Evolutionary conservation across 768 basidiomycete species (phyloP).

Genomic region (Boletus rubropictus): DNA sequence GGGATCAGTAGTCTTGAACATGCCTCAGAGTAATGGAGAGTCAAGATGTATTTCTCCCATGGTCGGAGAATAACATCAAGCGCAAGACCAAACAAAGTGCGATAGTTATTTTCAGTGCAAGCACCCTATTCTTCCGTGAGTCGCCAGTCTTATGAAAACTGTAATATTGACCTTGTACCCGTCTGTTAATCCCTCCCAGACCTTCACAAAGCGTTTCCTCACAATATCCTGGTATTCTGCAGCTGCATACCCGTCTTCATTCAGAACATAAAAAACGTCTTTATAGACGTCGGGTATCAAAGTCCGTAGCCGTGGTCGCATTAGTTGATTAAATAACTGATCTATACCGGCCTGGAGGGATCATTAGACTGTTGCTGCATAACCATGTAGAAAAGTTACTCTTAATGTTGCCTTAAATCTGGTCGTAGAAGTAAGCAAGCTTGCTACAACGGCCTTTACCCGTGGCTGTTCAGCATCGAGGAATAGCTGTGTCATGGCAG

Average conservation of each 20-base stretch:
- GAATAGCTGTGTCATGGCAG: slow-evolving; percentile 63
- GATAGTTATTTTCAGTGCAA: slow-evolving; percentile 86
- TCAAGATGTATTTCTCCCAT: slow-evolving; percentile 86
- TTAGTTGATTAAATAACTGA: slow-evolving; percentile 91
- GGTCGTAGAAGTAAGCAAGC: slow-evolving; percentile 47
- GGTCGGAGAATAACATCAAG: slow-evolving; percentile 88
- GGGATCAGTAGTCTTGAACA: slow-evolving; percentile 10
- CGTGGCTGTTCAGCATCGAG: slow-evolving; percentile 46
- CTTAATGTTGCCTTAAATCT: slow-evolving; percentile 71
- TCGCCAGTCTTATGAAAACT: background rate
- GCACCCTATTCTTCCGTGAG: slow-evolving; percentile 49
- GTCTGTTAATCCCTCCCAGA: slow-evolving; percentile 82
- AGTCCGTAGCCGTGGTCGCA: slow-evolving; percentile 80
- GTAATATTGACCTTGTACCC: slow-evolving; percentile 68
- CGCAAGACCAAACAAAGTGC: slow-evolving; percentile 76
- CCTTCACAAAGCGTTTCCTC: slow-evolving; percentile 82
- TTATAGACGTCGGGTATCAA: slow-evolving; percentile 85
- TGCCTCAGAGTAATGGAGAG: slow-evolving; percentile 85
- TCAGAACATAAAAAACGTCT: slow-evolving; percentile 81
- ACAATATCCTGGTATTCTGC: slow-evolving; percentile 85
- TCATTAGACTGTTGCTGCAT: slow-evolving; percentile 2
- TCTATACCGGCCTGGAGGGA: slow-evolving; percentile 69
- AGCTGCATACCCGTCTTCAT: slow-evolving; percentile 78
- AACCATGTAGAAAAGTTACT: slow-evolving; percentile 40
- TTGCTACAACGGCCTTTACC: slow-evolving; percentile 44